Percentiles rank a stretch among this genome's conserved stretches.
Evolutionary conservation across 2,329 filamentous ascomycete genomes (phyloP).

Genomic region (Arachnomyces sp.): DNA sequence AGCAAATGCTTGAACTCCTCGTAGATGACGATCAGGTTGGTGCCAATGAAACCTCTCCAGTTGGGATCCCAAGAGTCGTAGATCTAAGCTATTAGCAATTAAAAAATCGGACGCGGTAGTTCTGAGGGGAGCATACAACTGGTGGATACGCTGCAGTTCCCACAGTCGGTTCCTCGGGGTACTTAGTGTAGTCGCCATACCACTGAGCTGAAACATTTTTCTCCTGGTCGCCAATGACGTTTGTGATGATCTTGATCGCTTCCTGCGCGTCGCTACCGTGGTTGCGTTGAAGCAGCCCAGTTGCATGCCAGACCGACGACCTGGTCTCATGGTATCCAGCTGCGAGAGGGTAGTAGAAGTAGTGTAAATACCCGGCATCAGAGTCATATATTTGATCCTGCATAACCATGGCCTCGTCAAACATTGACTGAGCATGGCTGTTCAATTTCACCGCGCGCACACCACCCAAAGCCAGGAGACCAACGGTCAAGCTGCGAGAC

Average conservation of each 20-base stretch:
- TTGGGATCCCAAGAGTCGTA: constrained; percentile 58
- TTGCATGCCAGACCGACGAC: constrained; percentile 52
- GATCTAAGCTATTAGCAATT: constrained; percentile 32
- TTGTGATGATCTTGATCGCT: constrained; percentile 48
- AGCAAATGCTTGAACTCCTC: constrained; percentile 51
- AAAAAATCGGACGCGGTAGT: too few relatives aligned
- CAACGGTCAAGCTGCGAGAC: too few relatives aligned
- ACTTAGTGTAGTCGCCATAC: constrained; percentile 39
- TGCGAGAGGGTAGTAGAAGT: constrained; percentile 38
- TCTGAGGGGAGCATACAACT: constrained; percentile 8
- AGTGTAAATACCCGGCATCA: constrained; percentile 44
- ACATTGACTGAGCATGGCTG: too few relatives aligned
- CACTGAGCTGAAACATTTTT: constrained; percentile 48
- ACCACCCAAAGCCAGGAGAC: too few relatives aligned
- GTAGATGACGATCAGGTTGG: constrained; percentile 49
- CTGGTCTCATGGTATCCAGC: constrained; percentile 51
- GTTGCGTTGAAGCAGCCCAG: constrained; percentile 52
- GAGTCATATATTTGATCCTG: constrained; percentile 51
- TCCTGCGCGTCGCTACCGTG: constrained; percentile 41
- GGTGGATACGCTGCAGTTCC: constrained; percentile 45
- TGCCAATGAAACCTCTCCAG: constrained; percentile 57
- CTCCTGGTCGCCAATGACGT: constrained; percentile 48
- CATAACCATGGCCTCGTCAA: constrained; percentile 48
- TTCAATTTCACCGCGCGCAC: too few relatives aligned
- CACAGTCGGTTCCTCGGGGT: constrained; percentile 52